phyloP scores from a whole-genome alignment of 192 early-diverging fungal species.

The Coemansia sp. region DNA sequence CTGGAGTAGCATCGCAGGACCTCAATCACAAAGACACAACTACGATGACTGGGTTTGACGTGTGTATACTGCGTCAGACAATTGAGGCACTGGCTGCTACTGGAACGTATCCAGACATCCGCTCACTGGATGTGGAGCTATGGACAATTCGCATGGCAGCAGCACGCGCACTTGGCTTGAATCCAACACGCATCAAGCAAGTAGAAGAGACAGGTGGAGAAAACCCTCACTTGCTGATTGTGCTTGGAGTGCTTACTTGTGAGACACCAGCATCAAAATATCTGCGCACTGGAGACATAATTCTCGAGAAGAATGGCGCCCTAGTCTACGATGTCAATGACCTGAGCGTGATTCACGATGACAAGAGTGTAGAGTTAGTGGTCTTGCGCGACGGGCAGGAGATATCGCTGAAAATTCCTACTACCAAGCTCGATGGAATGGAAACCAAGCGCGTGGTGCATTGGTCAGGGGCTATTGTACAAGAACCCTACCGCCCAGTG shows the following conservation, averaged over 20 bases:
- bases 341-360: conserved; percentile 56
- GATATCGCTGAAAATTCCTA: conserved; percentile 63
- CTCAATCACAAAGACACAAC: conserved; percentile 63
- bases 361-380: conserved; percentile 57
- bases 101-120: conserved; percentile 52
- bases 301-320: conserved; percentile 62
- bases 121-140: conserved; percentile 64
- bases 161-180: conserved; percentile 65
- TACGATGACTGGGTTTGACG: conserved; percentile 58
- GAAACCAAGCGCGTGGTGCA: conserved; percentile 71
- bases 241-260: conserved; percentile 58
- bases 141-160: conserved; percentile 71
- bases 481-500: conserved; percentile 71
- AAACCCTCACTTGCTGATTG: conserved; percentile 59
- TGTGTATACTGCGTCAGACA: conserved; percentile 34
- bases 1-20: conserved; percentile 72
- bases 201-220: conserved; percentile 49
- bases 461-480: conserved; percentile 85
- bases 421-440: conserved; percentile 56
- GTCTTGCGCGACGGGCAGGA: conserved; percentile 74
- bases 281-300: conserved; percentile 64
- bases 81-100: conserved; percentile 53
- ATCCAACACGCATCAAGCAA: conserved; percentile 58
- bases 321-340: conserved; percentile 62
- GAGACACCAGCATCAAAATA: conserved; percentile 55